Evolutionary conservation across 352 stramenopile genomes (phyloP).

Genomic region (Pythium dissimile): DNA sequence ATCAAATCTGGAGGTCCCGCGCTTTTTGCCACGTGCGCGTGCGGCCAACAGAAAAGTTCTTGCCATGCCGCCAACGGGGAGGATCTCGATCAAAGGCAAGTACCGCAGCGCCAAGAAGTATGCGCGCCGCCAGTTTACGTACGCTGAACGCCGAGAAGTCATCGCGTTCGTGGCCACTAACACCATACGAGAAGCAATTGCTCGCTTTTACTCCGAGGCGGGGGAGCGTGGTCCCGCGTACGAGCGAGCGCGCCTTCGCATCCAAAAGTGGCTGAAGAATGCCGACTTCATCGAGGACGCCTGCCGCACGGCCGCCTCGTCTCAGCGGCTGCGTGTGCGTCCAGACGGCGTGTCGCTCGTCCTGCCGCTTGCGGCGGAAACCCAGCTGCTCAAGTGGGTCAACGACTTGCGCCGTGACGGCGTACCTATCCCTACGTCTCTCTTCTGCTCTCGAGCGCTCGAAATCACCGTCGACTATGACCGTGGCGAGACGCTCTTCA

Average conservation of each 20-base stretch:
- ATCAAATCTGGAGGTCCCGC: background rate
- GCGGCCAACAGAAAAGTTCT: background rate
- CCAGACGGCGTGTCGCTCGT: background rate
- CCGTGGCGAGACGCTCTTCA: background rate
- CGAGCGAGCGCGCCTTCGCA: background rate
- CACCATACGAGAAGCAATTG: background rate
- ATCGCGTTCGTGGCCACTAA: background rate
- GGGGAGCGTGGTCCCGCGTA: background rate
- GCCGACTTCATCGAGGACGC: background rate
- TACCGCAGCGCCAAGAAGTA: background rate
- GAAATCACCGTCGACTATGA: background rate
- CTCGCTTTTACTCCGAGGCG: background rate
- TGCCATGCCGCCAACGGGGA: background rate
- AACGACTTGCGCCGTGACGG: background rate
- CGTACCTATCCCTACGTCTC: background rate
- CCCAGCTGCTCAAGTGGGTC: background rate
- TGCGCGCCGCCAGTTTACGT: background rate
- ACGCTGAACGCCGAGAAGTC: background rate
- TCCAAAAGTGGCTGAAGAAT: background rate
- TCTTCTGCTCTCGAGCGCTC: background rate
- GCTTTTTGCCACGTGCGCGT: background rate
- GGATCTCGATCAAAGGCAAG: background rate
- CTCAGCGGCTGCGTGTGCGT: background rate
- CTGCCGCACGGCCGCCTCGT: too few relatives aligned
- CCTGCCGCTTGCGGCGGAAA: background rate